Evolutionary conservation across 805 yeast species (phyloP).

Genomic region (Saccharomycopsis sp.): DNA sequence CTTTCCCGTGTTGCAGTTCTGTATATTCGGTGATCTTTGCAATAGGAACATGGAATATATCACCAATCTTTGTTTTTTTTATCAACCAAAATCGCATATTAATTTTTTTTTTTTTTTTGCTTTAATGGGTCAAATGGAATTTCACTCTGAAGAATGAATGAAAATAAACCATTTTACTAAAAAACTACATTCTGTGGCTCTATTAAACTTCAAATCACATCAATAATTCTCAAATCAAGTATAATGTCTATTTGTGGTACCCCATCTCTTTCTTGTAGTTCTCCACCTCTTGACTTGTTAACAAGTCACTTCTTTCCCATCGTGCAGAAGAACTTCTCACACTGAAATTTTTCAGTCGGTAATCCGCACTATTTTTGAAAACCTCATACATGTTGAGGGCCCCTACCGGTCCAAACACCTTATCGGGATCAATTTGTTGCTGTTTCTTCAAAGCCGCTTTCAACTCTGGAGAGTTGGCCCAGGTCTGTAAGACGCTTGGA

Average conservation of each 20-base stretch:
- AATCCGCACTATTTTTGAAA: conserved; percentile 33
- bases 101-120: too few relatives aligned
- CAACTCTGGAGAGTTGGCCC: conserved; percentile 57
- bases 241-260: conserved; percentile 35
- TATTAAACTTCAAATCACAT: too few relatives aligned
- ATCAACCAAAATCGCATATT: too few relatives aligned
- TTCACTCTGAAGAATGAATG: too few relatives aligned
- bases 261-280: conserved; percentile 16
- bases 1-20: too few relatives aligned
- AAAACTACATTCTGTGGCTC: too few relatives aligned
- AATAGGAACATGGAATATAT: too few relatives aligned
- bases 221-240: too few relatives aligned
- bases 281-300: conserved; percentile 11
- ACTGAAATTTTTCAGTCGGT: background rate
- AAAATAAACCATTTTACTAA: too few relatives aligned
- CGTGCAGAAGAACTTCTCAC: conserved; percentile 16
- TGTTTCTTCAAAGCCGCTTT: conserved; percentile 35
- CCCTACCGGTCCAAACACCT: conserved; percentile 68
- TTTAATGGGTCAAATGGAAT: too few relatives aligned
- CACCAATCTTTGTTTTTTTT: too few relatives aligned
- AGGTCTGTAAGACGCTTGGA: conserved; percentile 40
- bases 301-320: conserved; percentile 12
- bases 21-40: too few relatives aligned
- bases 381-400: conserved; percentile 62
- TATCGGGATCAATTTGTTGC: conserved; percentile 53